A percentile compares a stretch with the other conserved stretches of the same genome.
These are phyloP conservation scores for Chrysanthemum makinoi DNA, from an alignment of 129 eudicot genomes.

Conservation along the genomic window DNA sequence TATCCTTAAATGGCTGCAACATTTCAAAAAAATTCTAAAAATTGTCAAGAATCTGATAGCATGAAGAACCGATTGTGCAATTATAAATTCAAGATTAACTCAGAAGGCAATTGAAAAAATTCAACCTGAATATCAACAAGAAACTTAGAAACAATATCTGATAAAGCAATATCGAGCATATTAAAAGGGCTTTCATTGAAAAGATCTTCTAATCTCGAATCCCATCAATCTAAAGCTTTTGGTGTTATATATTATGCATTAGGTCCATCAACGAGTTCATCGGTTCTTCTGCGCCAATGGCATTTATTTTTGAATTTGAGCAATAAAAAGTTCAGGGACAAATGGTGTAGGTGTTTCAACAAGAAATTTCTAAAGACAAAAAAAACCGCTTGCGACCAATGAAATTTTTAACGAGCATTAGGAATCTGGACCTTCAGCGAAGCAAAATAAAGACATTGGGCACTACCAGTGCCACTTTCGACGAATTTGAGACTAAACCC, in stretches of 20 bases:
- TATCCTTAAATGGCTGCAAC: slow-evolving; percentile 94
- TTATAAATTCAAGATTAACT: background rate
- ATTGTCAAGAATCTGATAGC: slow-evolving; percentile 25
- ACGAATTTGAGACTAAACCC: too few relatives aligned
- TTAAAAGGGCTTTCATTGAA: slow-evolving; percentile 83
- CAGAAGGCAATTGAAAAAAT: background rate
- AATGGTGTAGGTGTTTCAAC: too few relatives aligned
- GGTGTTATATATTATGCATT: slow-evolving; percentile 98
- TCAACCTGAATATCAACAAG: slow-evolving; percentile 97
- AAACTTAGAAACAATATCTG: slow-evolving; percentile 84
- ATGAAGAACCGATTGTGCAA: slow-evolving; percentile 9
- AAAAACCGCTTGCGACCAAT: too few relatives aligned
- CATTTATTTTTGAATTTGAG: too few relatives aligned
- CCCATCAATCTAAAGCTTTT: slow-evolving; percentile 93
- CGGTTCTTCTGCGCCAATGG: slow-evolving; percentile 93
- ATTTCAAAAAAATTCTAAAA: background rate
- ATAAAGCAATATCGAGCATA: slow-evolving; percentile 97
- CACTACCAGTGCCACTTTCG: too few relatives aligned
- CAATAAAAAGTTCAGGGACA: too few relatives aligned
- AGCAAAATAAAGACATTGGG: too few relatives aligned
- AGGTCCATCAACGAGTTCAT: slow-evolving; percentile 98
- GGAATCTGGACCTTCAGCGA: too few relatives aligned
- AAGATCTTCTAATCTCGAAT: slow-evolving; percentile 79
- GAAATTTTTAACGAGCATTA: too few relatives aligned
- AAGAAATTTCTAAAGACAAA: too few relatives aligned